A percentile compares a stretch with the other conserved stretches of the same genome.
phyloP scores from a whole-genome alignment of 768 basidiomycete species.

The Zangia roseola region DNA sequence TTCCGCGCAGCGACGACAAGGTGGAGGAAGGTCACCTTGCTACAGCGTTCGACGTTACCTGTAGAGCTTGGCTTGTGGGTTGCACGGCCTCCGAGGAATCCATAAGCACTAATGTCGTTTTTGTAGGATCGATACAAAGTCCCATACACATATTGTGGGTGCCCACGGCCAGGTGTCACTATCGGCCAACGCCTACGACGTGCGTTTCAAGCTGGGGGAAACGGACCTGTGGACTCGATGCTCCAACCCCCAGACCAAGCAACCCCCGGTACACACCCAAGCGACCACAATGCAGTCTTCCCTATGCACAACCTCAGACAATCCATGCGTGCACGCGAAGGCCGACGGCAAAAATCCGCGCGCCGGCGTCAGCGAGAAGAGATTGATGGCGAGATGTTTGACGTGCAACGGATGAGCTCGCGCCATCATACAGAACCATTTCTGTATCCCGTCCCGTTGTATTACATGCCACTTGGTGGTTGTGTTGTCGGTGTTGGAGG shows the following conservation, averaged over 20 bases:
- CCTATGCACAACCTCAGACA: constrained; percentile 20
- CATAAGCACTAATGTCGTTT: not conserved
- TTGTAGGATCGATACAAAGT: constrained; percentile 45
- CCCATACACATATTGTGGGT: constrained; percentile 59
- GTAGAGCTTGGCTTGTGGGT: constrained; percentile 44
- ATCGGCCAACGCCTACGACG: constrained; percentile 44
- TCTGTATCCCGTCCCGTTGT: no score
- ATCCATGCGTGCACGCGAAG: constrained; percentile 9
- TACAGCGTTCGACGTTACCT: constrained; percentile 49
- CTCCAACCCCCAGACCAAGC: constrained; percentile 37
- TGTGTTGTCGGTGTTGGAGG: no score
- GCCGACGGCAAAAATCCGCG: constrained; percentile 6
- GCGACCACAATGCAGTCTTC: constrained; percentile 51
- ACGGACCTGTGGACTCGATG: constrained; percentile 7
- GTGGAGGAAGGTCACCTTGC: constrained; percentile 46
- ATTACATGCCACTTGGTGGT: no score
- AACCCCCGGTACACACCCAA: constrained; percentile 47
- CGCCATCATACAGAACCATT: no score
- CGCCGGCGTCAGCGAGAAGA: constrained; percentile 5
- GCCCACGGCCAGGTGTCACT: constrained; percentile 45
- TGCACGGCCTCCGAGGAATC: not conserved
- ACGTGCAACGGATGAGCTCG: no score
- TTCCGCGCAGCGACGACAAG: constrained; percentile 44
- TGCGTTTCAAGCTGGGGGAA: constrained; percentile 4
- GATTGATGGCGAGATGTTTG: not conserved